Base-by-base conservation (phyloP, 306 rosid genomes). In the Myrica gale region DNA sequence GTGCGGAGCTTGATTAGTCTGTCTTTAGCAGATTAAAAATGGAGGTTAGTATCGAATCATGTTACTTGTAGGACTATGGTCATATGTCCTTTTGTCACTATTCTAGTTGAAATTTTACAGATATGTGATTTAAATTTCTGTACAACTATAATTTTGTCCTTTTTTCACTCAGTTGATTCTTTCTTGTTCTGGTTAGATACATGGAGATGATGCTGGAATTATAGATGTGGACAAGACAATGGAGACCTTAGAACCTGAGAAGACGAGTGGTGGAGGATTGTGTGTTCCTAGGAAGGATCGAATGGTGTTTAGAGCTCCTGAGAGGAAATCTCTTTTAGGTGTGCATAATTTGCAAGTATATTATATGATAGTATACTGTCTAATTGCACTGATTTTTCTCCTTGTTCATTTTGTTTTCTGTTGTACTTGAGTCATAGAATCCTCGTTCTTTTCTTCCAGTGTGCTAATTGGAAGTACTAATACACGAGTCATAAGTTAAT, bases 271-370 rank as follows among this genome's bases (percentile, higher is more conserved):
- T 3, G 92, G 91, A 26, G 97, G 97, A 50, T 86, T 92, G 69
- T 88, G 66, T 82, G 80, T 92, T 79, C 97, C 97, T 0, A 97
- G 97, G 77, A 95, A 89, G 80, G 97, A 92, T 48, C 79, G 90
- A 54, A 82, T 89, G 23, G 90, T 78, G 42, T 95, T 85, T 56
- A 85, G 86, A 45, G 88, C 96, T 77, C 92, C 82, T 0, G 97
- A 92, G 78, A 85, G 88, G 78, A 92, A 88, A 82, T 95, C 97
- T 3, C 85, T 87, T 5, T 72, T 95, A 60, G 98, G 97, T 95
- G 82, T 62, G 56, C 41, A 69, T 77, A 79, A 17, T 43, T 21
- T 79, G 4, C 41, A 63, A 39, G 7, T 63, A 21, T 56, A 63
- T 63, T 63, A 21, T 56, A 63, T 63, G 20, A 63, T 39, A 63